Conservation (phyloP, 345 rosid genomes). For the Noccaea bulbosa region DNA sequence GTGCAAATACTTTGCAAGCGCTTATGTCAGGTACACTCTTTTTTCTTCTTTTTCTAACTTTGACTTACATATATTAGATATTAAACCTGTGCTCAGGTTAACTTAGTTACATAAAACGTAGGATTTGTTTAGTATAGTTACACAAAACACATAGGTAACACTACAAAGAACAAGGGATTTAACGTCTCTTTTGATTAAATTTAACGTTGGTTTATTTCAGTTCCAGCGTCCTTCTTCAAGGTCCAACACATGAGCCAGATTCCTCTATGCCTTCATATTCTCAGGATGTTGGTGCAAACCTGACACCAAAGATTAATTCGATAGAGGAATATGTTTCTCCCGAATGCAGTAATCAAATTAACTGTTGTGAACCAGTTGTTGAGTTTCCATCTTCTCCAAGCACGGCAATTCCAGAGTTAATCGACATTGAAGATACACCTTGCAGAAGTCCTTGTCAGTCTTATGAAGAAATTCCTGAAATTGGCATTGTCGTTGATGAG, state of each 20-base stretch:
- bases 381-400: conserved; percentile 63
- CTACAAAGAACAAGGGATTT: too few relatives aligned
- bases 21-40: conserved; percentile 62
- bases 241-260: conserved; percentile 19
- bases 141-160: too few relatives aligned
- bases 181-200: too few relatives aligned
- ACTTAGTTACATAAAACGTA: too few relatives aligned
- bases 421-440: conserved; percentile 52
- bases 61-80: too few relatives aligned
- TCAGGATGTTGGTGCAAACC: background rate
- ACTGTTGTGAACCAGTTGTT: conserved; percentile 50
- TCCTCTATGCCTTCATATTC: background rate
- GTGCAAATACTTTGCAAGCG: conserved; percentile 81
- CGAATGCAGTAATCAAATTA: background rate
- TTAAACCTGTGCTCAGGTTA: too few relatives aligned
- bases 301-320: conserved; percentile 1
- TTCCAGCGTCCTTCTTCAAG: conserved; percentile 32
- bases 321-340: conserved; percentile 31
- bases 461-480: conserved; percentile 29
- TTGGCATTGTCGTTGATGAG: background rate
- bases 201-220: conserved; percentile 2
- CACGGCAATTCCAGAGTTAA: conserved; percentile 8
- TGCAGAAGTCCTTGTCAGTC: too few relatives aligned
- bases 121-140: too few relatives aligned
- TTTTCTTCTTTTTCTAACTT: background rate